Percentiles rank a stretch among this genome's conserved stretches.
phyloP scores from a whole-genome alignment of 768 basidiomycete genomes.

The Fibroporia radiculosa region DNA sequence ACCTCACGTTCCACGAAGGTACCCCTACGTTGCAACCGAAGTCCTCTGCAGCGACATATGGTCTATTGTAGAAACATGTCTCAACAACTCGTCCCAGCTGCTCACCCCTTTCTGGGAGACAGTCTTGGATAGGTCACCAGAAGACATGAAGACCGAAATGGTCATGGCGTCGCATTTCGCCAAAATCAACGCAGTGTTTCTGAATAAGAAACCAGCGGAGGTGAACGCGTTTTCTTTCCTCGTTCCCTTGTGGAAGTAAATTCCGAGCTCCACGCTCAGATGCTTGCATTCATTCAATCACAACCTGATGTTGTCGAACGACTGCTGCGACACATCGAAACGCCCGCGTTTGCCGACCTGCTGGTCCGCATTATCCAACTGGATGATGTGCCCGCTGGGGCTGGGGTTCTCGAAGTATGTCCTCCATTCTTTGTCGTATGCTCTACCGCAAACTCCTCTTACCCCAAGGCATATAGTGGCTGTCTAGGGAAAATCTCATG shows the following conservation, averaged over 20 bases:
- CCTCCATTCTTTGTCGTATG: conserved; percentile 21
- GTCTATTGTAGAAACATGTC: conserved; percentile 87
- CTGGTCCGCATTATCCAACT: conserved; percentile 85
- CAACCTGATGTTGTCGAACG: conserved; percentile 79
- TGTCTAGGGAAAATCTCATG: conserved; percentile 80
- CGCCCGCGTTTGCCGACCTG: conserved; percentile 86
- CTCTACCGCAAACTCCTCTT: conserved; percentile 25
- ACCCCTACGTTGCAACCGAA: conserved; percentile 89
- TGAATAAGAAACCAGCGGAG: conserved; percentile 85
- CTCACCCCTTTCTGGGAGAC: conserved; percentile 90
- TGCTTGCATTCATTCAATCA: conserved; percentile 84
- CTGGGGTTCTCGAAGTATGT: conserved; percentile 84
- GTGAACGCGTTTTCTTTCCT: conserved; percentile 38
- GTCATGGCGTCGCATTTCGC: conserved; percentile 88
- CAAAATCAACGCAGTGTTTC: conserved; percentile 85
- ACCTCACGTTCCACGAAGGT: conserved; percentile 43
- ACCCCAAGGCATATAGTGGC: conserved; percentile 55
- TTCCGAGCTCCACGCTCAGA: conserved; percentile 40
- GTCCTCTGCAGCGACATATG: conserved; percentile 94
- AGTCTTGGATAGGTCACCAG: conserved; percentile 68
- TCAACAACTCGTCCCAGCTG: conserved; percentile 62
- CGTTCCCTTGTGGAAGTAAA: conserved; percentile 23
- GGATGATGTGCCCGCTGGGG: conserved; percentile 75
- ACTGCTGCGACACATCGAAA: conserved; percentile 78
- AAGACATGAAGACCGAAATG: conserved; percentile 83